These are phyloP conservation scores for Leccinum rimulosum DNA, from an alignment of 768 basidiomycete genomes.

Conservation along the genomic window DNA sequence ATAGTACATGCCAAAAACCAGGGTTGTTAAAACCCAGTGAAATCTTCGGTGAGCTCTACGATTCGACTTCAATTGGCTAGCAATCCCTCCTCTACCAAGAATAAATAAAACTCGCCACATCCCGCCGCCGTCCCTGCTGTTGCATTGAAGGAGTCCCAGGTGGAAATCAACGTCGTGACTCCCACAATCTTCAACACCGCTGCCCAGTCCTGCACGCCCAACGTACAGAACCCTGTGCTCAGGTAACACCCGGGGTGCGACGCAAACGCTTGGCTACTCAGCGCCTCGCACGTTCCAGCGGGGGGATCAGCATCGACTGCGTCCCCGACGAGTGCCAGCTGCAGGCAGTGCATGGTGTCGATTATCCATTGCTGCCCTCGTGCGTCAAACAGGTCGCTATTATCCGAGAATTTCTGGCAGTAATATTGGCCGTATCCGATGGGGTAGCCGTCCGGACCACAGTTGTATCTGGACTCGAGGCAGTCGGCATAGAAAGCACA, in stretches of 20 bases:
- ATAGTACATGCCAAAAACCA: not conserved
- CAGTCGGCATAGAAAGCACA: constrained; percentile 32
- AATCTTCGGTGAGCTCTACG: not conserved
- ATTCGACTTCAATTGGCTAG: not conserved
- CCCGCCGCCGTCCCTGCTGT: constrained; percentile 5
- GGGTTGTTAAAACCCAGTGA: not conserved
- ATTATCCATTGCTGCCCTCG: not conserved
- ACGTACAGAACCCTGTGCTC: constrained; percentile 40
- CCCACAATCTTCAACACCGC: constrained; percentile 35
- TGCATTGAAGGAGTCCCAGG: constrained; percentile 17
- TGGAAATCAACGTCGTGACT: constrained; percentile 12
- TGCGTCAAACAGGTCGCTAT: not conserved
- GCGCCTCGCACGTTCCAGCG: not conserved
- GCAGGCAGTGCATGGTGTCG: not conserved
- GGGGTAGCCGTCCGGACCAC: not conserved
- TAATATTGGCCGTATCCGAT: not conserved
- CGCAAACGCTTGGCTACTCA: not conserved
- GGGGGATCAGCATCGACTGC: constrained; percentile 20
- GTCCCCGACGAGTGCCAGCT: constrained; percentile 35
- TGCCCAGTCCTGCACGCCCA: constrained; percentile 36
- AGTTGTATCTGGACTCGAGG: not conserved
- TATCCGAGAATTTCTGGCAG: not conserved
- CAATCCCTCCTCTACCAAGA: constrained; percentile 10
- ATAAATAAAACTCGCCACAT: constrained; percentile 15
- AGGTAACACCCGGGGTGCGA: not conserved